These are phyloP conservation scores for Erodium moschatum DNA, from an alignment of 441 rosid genomes.

Conservation along the genomic window DNA sequence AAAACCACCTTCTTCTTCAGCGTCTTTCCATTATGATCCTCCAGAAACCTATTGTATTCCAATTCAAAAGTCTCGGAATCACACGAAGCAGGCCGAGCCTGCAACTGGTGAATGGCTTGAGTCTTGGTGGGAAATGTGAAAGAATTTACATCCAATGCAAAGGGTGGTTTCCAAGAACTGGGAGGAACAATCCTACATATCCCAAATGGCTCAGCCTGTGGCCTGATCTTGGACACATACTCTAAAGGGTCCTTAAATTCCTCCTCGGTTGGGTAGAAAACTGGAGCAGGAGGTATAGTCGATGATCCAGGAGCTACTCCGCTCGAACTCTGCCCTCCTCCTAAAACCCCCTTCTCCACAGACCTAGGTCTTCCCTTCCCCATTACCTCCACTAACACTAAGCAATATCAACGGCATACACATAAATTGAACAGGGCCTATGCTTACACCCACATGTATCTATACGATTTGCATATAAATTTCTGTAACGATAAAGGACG, in stretches of 20 bases:
- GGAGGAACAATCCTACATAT: slow-evolving; percentile 95
- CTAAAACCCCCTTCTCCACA: slow-evolving; percentile 52
- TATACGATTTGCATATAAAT: neutral
- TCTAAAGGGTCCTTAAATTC: slow-evolving; percentile 81
- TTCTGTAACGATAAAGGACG: slow-evolving; percentile 3
- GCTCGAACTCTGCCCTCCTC: slow-evolving; percentile 41
- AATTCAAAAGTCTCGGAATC: slow-evolving; percentile 80
- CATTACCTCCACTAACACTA: slow-evolving; percentile 40
- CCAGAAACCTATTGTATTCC: slow-evolving; percentile 72
- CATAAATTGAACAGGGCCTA: slow-evolving; percentile 17
- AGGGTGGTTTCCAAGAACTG: slow-evolving; percentile 61
- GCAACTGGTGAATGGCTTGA: slow-evolving; percentile 93
- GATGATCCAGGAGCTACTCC: slow-evolving; percentile 28
- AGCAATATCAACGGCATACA: slow-evolving; percentile 18
- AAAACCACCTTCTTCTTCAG: slow-evolving; percentile 63
- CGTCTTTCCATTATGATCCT: slow-evolving; percentile 64
- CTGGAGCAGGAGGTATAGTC: slow-evolving; percentile 59
- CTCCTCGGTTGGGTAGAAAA: slow-evolving; percentile 68
- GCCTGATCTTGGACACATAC: slow-evolving; percentile 67
- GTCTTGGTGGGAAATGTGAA: slow-evolving; percentile 82
- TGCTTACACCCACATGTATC: slow-evolving; percentile 11
- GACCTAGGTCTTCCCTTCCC: slow-evolving; percentile 89
- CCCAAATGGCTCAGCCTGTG: slow-evolving; percentile 82
- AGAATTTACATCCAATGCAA: slow-evolving; percentile 52
- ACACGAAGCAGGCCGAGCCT: slow-evolving; percentile 75